Evolutionary conservation across 208 protist genomes (phyloP).

Genomic region (Crithidia bombi): DNA sequence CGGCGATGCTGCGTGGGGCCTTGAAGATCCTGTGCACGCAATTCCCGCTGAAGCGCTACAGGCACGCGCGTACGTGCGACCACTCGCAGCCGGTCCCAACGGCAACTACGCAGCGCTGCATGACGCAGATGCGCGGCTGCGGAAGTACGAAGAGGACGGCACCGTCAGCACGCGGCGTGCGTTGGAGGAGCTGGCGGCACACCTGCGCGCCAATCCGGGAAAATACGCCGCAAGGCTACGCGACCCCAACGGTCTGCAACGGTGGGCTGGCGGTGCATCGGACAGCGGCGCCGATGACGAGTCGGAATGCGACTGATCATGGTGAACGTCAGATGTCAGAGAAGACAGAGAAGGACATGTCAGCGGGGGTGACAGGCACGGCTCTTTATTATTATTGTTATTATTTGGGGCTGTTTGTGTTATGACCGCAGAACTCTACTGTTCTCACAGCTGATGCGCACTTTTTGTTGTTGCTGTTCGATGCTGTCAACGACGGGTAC

Average conservation of each 20-base stretch:
- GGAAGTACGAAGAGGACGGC: conserved; percentile 57
- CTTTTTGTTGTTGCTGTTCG: too few species aligned
- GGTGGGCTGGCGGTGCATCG: conserved; percentile 57
- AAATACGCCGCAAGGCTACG: conserved; percentile 52
- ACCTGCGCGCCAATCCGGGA: conserved; percentile 47
- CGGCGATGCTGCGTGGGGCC: neutral
- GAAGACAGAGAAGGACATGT: too few species aligned
- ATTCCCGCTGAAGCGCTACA: conserved; percentile 22
- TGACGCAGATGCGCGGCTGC: conserved; percentile 28
- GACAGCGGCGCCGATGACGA: conserved; percentile 17
- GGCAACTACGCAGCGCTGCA: conserved; percentile 9
- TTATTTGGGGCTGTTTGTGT: too few species aligned
- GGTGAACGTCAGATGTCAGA: too few species aligned
- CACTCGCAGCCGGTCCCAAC: conserved; percentile 12
- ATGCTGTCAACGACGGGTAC: too few species aligned
- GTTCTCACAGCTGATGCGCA: too few species aligned
- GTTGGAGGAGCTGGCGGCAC: conserved; percentile 56
- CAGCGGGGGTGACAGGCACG: too few species aligned
- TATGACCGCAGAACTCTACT: too few species aligned
- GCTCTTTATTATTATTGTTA: too few species aligned
- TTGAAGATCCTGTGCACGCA: conserved; percentile 18
- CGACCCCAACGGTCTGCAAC: conserved; percentile 54
- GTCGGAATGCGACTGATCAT: too few species aligned
- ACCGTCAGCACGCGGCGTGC: conserved; percentile 56
- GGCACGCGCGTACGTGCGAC: conserved; percentile 24